Base-by-base conservation (phyloP, 169 alveolate genomes). In the Babesia microti region DNA sequence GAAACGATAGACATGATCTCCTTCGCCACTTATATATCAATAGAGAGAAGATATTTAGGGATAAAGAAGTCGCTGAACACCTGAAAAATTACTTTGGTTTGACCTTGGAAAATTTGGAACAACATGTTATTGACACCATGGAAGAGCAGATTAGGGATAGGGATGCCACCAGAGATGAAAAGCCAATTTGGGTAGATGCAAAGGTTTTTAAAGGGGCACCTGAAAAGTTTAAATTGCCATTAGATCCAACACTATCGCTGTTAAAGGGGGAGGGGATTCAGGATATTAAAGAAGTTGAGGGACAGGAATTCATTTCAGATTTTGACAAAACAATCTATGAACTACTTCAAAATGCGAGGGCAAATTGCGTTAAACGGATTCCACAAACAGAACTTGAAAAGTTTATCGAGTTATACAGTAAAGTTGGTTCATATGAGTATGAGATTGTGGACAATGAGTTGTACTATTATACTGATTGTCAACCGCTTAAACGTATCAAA, bases 341-440 rank as follows among this genome's bases (percentile, higher is more conserved):
- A n/a, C 29, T 61, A 52, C 33, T 61, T 3, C 35, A 44, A 0
- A 42, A 26, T 6, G 29, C 51, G 29, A 45, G 40, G 9, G 2
- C 42, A 3, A 17, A 3, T 27, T 12, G 3, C 29, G 54, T 3
- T 2, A 44, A 5, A 3, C 3, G 29, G 23, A 44, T 21, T 12
- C 12, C 19, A 14, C 47, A 4, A 5, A 33, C 24, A 14, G 34
- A 21, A 4, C 17, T 54, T 6, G 59, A 53, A 44, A 37, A 50
- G 11, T 7, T 54, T 39, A 36, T 32, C 6, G 74, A 54, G 14
- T 42, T 61, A 14, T 61, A 61, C 37, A 68, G 53, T 29, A 68
- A 61, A 37, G 74, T 61, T 9, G 74, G 74, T 0, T 67, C 51
- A 51, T 26, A 54, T 35, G 58, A 41, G 18, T 61, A 61, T 21